Evolutionary conservation across 1,284 basidiomycete genomes (phyloP).

Genomic region (Ceratobasidium sp.): DNA sequence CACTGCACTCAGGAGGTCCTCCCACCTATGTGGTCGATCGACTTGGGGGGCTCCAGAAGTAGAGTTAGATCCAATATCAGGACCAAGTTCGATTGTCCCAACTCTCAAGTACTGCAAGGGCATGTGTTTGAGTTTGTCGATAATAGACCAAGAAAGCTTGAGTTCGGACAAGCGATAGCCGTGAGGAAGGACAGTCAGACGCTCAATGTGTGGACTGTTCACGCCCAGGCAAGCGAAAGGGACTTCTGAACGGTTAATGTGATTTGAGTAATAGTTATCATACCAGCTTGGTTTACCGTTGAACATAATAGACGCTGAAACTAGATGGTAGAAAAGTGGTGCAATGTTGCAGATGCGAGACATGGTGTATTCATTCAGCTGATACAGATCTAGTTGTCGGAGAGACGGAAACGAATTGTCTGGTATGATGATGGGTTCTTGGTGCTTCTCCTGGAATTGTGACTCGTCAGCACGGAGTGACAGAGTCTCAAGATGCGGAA

Average conservation of each 20-base stretch:
- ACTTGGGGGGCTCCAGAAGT: neutral
- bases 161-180: neutral
- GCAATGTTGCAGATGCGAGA: neutral
- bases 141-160: neutral
- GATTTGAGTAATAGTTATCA: neutral
- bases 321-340: neutral
- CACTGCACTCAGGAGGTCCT: neutral
- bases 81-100: neutral
- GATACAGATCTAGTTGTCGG: neutral
- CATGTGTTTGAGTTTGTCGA: neutral
- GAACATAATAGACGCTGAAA: neutral
- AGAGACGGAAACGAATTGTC: neutral
- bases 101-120: neutral
- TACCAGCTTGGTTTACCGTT: no score
- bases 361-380: neutral
- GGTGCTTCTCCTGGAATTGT: neutral
- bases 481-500: slow-evolving; percentile 4
- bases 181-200: neutral
- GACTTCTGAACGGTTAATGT: neutral
- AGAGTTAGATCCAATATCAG: neutral
- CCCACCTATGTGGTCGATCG: neutral
- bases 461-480: neutral
- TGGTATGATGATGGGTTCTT: neutral
- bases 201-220: neutral
- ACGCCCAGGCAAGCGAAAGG: neutral